Base-by-base conservation (phyloP, 345 rosid genomes). In the Salix purpurea region DNA sequence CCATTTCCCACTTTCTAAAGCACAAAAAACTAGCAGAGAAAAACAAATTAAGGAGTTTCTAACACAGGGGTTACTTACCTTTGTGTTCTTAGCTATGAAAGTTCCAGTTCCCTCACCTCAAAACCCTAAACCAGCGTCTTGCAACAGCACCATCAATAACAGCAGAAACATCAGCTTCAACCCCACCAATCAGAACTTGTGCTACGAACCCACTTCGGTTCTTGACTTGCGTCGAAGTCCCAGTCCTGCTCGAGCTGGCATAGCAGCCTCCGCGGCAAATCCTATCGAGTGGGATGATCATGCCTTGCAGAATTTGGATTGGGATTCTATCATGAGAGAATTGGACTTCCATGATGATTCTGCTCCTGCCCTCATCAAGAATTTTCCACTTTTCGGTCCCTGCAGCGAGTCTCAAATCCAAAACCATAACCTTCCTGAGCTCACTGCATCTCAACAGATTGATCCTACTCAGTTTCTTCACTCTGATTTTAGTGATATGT, bases 311-410 rank as follows among this genome's bases (percentile, higher is more conserved):
- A 77, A 40, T 71, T 84, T 93, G 87, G 98, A 93, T 68, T 96
- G 96, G 98, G 99, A 96, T 64, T 88, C 95, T 9, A 86, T 92
- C 78, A 91, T 96, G 95, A 85, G 81, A 61, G 99, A 96, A 34
- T 71, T 93, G 50, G 97, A 89, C 12, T 73, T 92, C 56, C 90
- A 90, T n/a, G 90, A 89, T 14, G 94, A 94, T 52, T 88, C 90
- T n/a, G 77, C 88, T 26, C 83, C 85, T 30, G 64, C 85, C 1
- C 58, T 82, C 65, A 71, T 66, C 56, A 69, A 36, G 40, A 69
- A 44, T 19, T 69, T 67, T 52, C 83, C 67, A 46, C 81, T 62
- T 28, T 77, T 76, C 66, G 15, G 46, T 67, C 62, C 65, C 28
- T 18, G 16, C 42, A 62, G 70, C 7, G 78, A 71, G 18, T 74